These are phyloP conservation scores for Neonectria faginata DNA, from an alignment of 2,329 filamentous ascomycete species.

Conservation along the genomic window DNA sequence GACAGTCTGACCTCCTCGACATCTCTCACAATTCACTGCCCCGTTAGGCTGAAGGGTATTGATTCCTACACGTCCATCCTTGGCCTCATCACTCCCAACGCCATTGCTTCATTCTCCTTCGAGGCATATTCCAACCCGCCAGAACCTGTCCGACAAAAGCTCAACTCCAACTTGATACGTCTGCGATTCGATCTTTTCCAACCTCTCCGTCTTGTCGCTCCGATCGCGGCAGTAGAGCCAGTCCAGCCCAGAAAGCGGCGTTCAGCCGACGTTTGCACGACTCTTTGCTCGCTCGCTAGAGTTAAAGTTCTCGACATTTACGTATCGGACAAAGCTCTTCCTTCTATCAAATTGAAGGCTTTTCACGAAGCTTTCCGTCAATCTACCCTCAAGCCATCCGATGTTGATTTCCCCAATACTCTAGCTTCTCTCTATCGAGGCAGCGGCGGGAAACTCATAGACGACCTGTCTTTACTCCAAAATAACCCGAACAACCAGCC, in stretches of 20 bases:
- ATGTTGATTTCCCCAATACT: slow-evolving; percentile 6
- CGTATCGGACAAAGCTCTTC: slow-evolving; percentile 17
- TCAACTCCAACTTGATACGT: slow-evolving; percentile 19
- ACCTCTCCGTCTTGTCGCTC: slow-evolving; percentile 9
- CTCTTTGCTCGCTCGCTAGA: slow-evolving; percentile 15
- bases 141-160: slow-evolving; percentile 11
- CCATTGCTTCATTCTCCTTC: slow-evolving; percentile 22
- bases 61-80: slow-evolving; percentile 15
- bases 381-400: slow-evolving; percentile 14
- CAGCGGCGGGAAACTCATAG: slow-evolving; percentile 15
- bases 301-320: slow-evolving; percentile 16
- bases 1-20: slow-evolving; percentile 8
- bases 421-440: slow-evolving; percentile 7
- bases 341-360: slow-evolving; percentile 16
- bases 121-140: slow-evolving; percentile 9
- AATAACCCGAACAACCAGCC: slow-evolving; percentile 8
- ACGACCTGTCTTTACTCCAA: neutral
- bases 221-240: slow-evolving; percentile 12
- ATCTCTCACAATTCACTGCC: slow-evolving; percentile 17
- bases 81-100: slow-evolving; percentile 2
- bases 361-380: slow-evolving; percentile 17
- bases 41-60: slow-evolving; percentile 18
- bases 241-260: slow-evolving; percentile 18
- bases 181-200: slow-evolving; percentile 10
- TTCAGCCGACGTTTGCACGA: slow-evolving; percentile 12